phyloP scores from a whole-genome alignment of 371 early-diverging fungal genomes.

The Paraphysoderma sedebokerense region DNA sequence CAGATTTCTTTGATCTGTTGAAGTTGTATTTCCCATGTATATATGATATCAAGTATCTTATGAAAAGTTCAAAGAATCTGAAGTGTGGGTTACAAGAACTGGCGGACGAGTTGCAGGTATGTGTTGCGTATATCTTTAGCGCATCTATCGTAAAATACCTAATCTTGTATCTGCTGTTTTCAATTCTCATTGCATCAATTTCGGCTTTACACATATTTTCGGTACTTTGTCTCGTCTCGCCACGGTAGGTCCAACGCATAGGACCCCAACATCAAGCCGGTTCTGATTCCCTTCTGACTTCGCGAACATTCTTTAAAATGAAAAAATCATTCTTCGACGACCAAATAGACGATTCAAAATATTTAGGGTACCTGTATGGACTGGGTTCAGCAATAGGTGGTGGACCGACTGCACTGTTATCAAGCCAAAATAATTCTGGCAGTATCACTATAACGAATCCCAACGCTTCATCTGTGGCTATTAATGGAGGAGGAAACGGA shows the following conservation, averaged over 20 bases:
- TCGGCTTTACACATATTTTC: background rate
- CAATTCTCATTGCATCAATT: background rate
- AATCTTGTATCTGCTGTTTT: background rate
- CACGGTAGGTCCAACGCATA: conserved; percentile 55
- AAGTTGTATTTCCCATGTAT: conserved; percentile 90
- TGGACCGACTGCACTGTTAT: no score
- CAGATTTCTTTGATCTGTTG: conserved; percentile 88
- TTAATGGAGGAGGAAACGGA: no score
- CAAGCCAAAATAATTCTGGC: no score
- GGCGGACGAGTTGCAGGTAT: conserved; percentile 87
- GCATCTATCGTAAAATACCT: no score
- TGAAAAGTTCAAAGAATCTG: conserved; percentile 88
- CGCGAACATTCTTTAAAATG: conserved; percentile 92
- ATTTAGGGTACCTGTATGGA: conserved; percentile 45
- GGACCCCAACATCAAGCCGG: conserved; percentile 99
- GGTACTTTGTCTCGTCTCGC: background rate
- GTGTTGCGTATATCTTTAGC: no score
- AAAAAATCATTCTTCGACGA: conserved; percentile 88
- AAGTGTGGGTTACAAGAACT: conserved; percentile 99
- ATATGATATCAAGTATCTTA: conserved; percentile 97
- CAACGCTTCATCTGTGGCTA: no score
- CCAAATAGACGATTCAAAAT: conserved; percentile 82
- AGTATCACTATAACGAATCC: no score
- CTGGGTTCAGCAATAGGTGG: no score
- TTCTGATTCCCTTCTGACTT: conserved; percentile 93